These are phyloP conservation scores for Pythium vanterpoolii DNA, from an alignment of 352 stramenopile species.

Conservation along the genomic window DNA sequence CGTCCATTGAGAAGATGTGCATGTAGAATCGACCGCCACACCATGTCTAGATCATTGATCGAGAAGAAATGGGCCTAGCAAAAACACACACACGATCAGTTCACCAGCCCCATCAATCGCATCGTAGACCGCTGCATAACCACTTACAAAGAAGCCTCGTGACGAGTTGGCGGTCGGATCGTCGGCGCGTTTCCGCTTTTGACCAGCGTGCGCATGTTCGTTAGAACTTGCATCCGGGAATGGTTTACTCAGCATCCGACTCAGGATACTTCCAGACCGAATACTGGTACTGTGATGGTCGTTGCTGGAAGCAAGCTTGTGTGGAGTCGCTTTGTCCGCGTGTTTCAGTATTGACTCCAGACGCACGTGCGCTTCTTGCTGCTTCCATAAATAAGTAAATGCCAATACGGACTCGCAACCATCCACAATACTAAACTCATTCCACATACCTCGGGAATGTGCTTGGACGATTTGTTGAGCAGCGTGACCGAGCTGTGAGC, in stretches of 20 bases:
- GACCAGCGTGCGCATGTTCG: slow-evolving; percentile 8
- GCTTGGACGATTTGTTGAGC: slow-evolving; percentile 40
- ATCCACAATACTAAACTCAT: not conserved
- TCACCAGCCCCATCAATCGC: not conserved
- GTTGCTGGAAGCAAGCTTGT: not conserved
- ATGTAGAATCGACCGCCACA: slow-evolving; percentile 40
- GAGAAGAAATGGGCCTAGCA: slow-evolving; percentile 39
- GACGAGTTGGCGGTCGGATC: slow-evolving; percentile 2
- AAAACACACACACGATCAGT: not conserved
- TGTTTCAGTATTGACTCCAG: slow-evolving; percentile 16
- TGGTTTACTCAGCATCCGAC: slow-evolving; percentile 19
- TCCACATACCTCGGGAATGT: slow-evolving; percentile 34
- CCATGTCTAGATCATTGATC: slow-evolving; percentile 38
- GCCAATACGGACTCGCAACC: not conserved
- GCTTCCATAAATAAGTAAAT: not conserved
- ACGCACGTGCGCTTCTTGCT: slow-evolving; percentile 16
- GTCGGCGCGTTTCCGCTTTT: slow-evolving; percentile 26
- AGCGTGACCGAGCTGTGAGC: slow-evolving; percentile 53
- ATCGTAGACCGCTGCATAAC: not conserved
- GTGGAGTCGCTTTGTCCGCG: slow-evolving; percentile 8
- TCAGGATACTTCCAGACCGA: slow-evolving; percentile 5
- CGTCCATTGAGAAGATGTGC: slow-evolving; percentile 35
- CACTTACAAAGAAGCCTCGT: slow-evolving; percentile 28
- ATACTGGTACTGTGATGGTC: slow-evolving; percentile 7
- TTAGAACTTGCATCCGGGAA: slow-evolving; percentile 1